These are phyloP conservation scores for Rhododendron mucronatum DNA, from an alignment of 148 eudicot genomes.

Conservation along the genomic window DNA sequence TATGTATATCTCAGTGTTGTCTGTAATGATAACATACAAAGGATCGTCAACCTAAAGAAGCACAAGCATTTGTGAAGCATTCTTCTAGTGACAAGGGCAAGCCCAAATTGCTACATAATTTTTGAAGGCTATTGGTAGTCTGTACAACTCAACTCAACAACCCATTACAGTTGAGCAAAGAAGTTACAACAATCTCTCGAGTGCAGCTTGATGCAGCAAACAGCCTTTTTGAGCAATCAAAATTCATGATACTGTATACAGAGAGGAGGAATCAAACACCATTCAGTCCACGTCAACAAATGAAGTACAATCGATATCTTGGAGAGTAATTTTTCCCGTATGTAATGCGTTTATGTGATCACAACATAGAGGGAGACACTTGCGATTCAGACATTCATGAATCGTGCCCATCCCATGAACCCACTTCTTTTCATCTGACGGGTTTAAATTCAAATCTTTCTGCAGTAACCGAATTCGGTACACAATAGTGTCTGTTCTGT, in stretches of 20 bases:
- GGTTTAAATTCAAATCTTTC: constrained; percentile 31
- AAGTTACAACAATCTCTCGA: background rate
- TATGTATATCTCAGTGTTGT: too few species aligned
- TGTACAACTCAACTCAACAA: background rate
- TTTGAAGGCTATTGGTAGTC: too few species aligned
- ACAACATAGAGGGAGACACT: constrained; percentile 65
- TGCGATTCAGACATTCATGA: constrained; percentile 50
- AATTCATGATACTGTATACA: background rate
- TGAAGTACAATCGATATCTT: constrained; percentile 67
- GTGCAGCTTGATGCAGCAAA: background rate
- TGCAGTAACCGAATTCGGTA: constrained; percentile 64
- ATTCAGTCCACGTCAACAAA: constrained; percentile 36
- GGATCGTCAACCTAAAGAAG: too few species aligned
- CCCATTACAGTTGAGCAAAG: background rate
- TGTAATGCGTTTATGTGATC: constrained; percentile 64
- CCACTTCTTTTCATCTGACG: constrained; percentile 45
- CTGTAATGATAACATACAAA: too few species aligned
- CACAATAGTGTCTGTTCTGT: constrained; percentile 47
- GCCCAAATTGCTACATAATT: too few species aligned
- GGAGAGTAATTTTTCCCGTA: constrained; percentile 64
- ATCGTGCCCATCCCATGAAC: constrained; percentile 56
- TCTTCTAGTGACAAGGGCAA: too few species aligned
- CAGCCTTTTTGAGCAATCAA: background rate
- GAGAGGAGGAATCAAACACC: background rate
- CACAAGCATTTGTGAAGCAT: too few species aligned